Conservation (phyloP, 2,329 filamentous ascomycete genomes). For the Epichloe sibirici region DNA sequence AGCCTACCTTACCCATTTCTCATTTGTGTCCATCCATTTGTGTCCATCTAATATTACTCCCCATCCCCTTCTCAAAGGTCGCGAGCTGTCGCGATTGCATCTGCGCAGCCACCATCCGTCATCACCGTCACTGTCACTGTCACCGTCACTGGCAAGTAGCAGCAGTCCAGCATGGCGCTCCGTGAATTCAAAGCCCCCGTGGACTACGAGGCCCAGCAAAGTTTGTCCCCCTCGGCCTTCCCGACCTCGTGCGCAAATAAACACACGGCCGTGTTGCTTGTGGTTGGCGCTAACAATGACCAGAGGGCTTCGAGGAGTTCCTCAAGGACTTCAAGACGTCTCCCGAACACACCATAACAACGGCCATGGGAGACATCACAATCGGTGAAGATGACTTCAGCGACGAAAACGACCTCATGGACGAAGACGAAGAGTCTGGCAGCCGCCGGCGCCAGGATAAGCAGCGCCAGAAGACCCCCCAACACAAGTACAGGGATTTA, state of each 20-base stretch:
- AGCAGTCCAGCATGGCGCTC: conserved; percentile 58
- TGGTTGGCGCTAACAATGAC: conserved; percentile 1
- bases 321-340: conserved; percentile 77
- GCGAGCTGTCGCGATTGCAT: conserved; percentile 6
- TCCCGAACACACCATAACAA: conserved; percentile 57
- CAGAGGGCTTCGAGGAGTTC: conserved; percentile 79
- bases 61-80: conserved; percentile 9
- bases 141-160: not conserved
- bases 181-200: conserved; percentile 67
- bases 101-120: not conserved
- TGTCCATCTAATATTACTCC: too few species aligned
- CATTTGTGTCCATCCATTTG: too few species aligned
- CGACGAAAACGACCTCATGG: conserved; percentile 90
- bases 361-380: conserved; percentile 72
- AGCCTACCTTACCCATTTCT: conserved; percentile 20
- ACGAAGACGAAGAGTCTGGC: conserved; percentile 56
- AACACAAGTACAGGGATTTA: conserved; percentile 78
- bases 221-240: conserved; percentile 32
- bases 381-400: conserved; percentile 78
- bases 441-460: conserved; percentile 37
- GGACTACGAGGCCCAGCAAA: conserved; percentile 78
- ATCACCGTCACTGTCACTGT: not conserved
- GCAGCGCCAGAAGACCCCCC: conserved; percentile 42
- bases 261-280: not conserved
- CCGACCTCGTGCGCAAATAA: not conserved